These are phyloP conservation scores for Tylopilus subfusipes DNA, from an alignment of 768 basidiomycete species.

Conservation along the genomic window DNA sequence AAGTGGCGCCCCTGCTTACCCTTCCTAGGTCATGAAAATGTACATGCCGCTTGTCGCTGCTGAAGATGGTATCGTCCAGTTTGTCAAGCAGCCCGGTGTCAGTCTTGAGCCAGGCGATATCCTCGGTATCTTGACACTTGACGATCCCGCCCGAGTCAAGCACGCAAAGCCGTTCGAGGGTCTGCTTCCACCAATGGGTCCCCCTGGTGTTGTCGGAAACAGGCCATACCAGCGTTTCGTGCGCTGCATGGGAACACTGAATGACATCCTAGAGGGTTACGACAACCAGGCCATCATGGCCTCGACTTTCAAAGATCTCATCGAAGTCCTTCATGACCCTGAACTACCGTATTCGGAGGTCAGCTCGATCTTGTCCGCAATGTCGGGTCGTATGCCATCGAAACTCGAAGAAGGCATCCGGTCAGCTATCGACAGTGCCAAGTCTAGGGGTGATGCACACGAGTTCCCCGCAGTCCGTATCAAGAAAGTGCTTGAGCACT, in stretches of 20 bases:
- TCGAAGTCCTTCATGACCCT: slow-evolving; percentile 74
- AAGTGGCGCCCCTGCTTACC: not conserved
- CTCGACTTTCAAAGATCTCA: slow-evolving; percentile 80
- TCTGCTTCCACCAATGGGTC: slow-evolving; percentile 82
- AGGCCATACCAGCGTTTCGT: slow-evolving; percentile 86
- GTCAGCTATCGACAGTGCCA: slow-evolving; percentile 69
- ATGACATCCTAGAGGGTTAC: slow-evolving; percentile 93
- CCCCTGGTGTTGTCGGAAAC: slow-evolving; percentile 79
- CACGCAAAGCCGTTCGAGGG: slow-evolving; percentile 99
- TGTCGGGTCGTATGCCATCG: slow-evolving; percentile 89
- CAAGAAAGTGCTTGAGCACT: slow-evolving; percentile 83
- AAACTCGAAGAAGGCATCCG: slow-evolving; percentile 89
- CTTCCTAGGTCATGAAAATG: slow-evolving; percentile 91
- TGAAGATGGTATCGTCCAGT: slow-evolving; percentile 90
- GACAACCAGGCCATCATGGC: slow-evolving; percentile 94
- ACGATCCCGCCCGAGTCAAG: slow-evolving; percentile 94
- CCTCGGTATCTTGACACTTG: slow-evolving; percentile 92
- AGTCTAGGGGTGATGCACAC: slow-evolving; percentile 62
- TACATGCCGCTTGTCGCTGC: slow-evolving; percentile 96
- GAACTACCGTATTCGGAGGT: slow-evolving; percentile 89
- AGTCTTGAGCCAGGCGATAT: slow-evolving; percentile 97
- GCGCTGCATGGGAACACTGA: slow-evolving; percentile 69
- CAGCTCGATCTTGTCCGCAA: slow-evolving; percentile 74
- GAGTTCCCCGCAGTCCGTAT: slow-evolving; percentile 92
- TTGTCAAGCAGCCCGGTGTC: slow-evolving; percentile 98